These are phyloP conservation scores for Mangifera indica DNA, from an alignment of 345 rosid genomes.

Conservation along the genomic window DNA sequence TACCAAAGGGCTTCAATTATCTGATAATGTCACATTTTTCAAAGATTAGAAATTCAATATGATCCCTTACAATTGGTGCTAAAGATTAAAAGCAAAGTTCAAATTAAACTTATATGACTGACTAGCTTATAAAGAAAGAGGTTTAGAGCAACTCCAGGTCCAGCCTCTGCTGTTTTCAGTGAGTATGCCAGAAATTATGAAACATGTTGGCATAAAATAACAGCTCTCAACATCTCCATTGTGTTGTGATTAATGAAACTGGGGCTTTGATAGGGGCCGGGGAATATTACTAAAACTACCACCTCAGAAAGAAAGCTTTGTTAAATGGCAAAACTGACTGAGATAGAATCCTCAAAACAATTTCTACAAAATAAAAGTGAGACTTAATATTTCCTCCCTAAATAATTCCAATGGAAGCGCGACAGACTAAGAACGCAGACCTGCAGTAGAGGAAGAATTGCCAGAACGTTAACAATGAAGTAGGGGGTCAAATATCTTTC, in stretches of 20 bases:
- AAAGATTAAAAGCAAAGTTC: neutral
- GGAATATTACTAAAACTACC: conserved; percentile 45
- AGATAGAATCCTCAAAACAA: too few relatives aligned
- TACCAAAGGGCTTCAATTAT: conserved; percentile 74
- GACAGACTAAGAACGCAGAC: conserved; percentile 23
- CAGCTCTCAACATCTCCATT: conserved; percentile 37
- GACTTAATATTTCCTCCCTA: neutral
- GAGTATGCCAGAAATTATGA: conserved; percentile 69
- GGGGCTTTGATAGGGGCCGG: conserved; percentile 28
- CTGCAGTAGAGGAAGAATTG: conserved; percentile 88
- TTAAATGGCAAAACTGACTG: neutral
- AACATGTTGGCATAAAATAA: conserved; percentile 49
- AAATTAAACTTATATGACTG: conserved; percentile 68
- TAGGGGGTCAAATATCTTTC: conserved; percentile 46
- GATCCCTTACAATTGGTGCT: neutral
- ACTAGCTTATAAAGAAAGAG: conserved; percentile 83
- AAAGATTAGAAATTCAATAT: conserved; percentile 12
- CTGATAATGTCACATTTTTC: conserved; percentile 35
- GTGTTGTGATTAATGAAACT: conserved; percentile 49
- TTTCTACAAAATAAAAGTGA: too few relatives aligned
- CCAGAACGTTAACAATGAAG: conserved; percentile 58
- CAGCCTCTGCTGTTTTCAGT: conserved; percentile 81
- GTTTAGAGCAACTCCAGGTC: conserved; percentile 80
- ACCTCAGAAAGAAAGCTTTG: conserved; percentile 32
- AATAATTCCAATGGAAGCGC: neutral